phyloP scores from a whole-genome alignment of 345 rosid species.

The Eutrema japonicum region DNA sequence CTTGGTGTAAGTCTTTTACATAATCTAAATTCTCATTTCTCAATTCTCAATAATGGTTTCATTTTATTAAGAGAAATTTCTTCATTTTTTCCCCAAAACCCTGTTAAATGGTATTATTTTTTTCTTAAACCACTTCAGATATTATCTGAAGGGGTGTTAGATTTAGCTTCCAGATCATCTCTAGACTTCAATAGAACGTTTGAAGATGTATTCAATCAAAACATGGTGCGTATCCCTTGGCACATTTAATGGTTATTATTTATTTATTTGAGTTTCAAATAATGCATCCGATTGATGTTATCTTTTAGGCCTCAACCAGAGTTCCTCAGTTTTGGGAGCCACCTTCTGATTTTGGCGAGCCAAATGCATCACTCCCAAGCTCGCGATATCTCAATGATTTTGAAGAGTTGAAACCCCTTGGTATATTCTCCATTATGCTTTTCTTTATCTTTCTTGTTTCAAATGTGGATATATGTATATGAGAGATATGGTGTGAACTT shows the following conservation, averaged over 20 bases:
- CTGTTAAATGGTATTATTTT: constrained; percentile 32
- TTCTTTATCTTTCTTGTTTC: constrained; percentile 16
- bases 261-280: constrained; percentile 9
- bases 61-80: background rate
- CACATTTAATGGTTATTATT: constrained; percentile 18
- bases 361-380: constrained; percentile 57
- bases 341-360: constrained; percentile 58
- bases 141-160: constrained; percentile 64
- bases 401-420: constrained; percentile 91
- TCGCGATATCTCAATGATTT: constrained; percentile 95
- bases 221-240: constrained; percentile 54
- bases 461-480: background rate
- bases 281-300: constrained; percentile 23
- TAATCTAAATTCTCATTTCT: constrained; percentile 9
- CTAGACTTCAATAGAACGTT: constrained; percentile 67
- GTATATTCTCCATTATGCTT: constrained; percentile 47
- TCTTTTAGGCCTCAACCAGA: constrained; percentile 61
- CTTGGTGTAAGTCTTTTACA: constrained; percentile 67
- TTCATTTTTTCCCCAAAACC: background rate
- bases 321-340: constrained; percentile 92
- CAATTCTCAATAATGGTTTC: background rate
- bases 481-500: constrained; percentile 21
- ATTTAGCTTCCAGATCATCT: constrained; percentile 76
- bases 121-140: constrained; percentile 56
- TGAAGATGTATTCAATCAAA: constrained; percentile 68